These are phyloP conservation scores for Puya raimondii DNA, from an alignment of 176 grass and related monocot genomes.

Conservation along the genomic window DNA sequence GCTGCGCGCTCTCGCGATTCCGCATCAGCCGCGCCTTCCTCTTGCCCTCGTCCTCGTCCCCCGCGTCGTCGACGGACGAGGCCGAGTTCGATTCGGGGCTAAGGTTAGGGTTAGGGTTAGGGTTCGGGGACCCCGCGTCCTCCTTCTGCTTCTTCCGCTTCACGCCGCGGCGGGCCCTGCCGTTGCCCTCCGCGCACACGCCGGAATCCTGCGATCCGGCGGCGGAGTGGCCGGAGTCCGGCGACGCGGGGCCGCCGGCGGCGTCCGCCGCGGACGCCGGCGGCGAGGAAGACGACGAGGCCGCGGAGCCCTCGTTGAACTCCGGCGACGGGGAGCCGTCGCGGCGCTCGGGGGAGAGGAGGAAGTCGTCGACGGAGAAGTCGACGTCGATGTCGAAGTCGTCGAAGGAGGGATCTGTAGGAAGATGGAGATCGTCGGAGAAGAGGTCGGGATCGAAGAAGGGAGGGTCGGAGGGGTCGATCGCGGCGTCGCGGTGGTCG, in stretches of 20 bases:
- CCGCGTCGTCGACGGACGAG: constrained; percentile 21
- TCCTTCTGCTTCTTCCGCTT: constrained; percentile 59
- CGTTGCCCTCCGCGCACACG: constrained; percentile 35
- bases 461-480: constrained; percentile 11
- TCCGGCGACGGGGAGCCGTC: background rate
- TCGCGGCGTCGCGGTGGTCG: background rate
- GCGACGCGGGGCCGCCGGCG: background rate
- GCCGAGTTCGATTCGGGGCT: constrained; percentile 26
- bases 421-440: constrained; percentile 27
- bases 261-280: constrained; percentile 6
- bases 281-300: constrained; percentile 3
- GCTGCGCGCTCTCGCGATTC: constrained; percentile 90
- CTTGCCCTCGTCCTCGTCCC: constrained; percentile 49
- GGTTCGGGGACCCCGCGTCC: constrained; percentile 7
- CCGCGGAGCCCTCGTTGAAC: constrained; percentile 30
- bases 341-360: constrained; percentile 33
- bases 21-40: constrained; percentile 62
- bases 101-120: constrained; percentile 5
- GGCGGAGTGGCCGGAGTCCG: constrained; percentile 28
- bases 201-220: constrained; percentile 30
- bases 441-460: constrained; percentile 58
- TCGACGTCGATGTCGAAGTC: constrained; percentile 59
- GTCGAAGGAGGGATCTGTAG: constrained; percentile 24
- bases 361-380: constrained; percentile 75
- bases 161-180: constrained; percentile 35